Percentiles rank a stretch among this genome's conserved stretches.
Conservation (phyloP, 371 early-diverging fungal species). For the Mucor plumbeus region DNA sequence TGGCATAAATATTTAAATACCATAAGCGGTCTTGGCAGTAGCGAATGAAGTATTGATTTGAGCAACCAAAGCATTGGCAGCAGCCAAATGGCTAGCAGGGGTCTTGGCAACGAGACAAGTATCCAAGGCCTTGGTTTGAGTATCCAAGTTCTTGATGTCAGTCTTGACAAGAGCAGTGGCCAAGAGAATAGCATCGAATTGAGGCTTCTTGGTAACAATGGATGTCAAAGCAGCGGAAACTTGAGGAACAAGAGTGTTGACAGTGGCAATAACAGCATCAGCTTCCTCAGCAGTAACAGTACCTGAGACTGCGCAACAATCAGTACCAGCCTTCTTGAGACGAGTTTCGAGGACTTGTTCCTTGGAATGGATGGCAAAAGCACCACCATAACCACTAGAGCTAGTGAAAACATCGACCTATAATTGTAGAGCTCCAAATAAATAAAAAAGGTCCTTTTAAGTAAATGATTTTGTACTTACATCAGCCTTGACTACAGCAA, state of each 20-base stretch:
- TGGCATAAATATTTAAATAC: slow-evolving; percentile 1
- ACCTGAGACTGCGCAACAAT: slow-evolving; percentile 17
- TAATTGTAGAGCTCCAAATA: neutral
- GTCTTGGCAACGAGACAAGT: slow-evolving; percentile 25
- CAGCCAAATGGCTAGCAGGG: slow-evolving; percentile 17
- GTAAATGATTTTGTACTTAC: slow-evolving; percentile 6
- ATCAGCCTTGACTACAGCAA: slow-evolving; percentile 16
- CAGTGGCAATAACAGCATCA: slow-evolving; percentile 19
- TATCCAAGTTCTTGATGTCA: slow-evolving; percentile 1
- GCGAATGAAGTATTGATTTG: slow-evolving; percentile 21
- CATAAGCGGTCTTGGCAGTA: neutral
- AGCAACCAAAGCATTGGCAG: slow-evolving; percentile 21
- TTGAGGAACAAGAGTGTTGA: slow-evolving; percentile 15
- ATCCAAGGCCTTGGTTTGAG: slow-evolving; percentile 17
- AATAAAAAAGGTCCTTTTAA: neutral
- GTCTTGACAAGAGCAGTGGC: no score
- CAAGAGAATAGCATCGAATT: no score
- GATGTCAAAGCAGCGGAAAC: slow-evolving; percentile 16
- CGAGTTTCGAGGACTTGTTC: slow-evolving; percentile 17
- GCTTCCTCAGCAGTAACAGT: slow-evolving; percentile 25
- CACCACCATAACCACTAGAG: slow-evolving; percentile 26
- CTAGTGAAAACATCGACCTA: slow-evolving; percentile 21
- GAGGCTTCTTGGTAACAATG: neutral
- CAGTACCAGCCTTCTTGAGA: slow-evolving; percentile 21
- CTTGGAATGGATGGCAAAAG: slow-evolving; percentile 16